Evolutionary conservation across 108 stramenopile species (phyloP), one percentile per base, ranked within the genome.

Genomic region (Stephanodiscus triporus): DNA sequence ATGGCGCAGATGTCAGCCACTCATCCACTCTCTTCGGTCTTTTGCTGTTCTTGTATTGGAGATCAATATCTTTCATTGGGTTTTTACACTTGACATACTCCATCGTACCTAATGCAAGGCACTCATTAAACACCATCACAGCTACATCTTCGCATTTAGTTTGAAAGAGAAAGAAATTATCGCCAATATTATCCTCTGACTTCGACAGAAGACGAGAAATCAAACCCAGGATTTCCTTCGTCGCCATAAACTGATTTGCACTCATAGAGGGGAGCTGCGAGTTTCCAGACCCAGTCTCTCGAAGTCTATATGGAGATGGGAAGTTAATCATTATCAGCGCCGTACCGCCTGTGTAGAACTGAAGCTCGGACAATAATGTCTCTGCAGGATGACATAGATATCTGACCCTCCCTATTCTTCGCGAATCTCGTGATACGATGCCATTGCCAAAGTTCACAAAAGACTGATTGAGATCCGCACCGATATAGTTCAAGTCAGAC

Each of bases 131-230:
- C 34, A 75, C 40, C 38, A 69, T 45, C 16, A 75, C 58, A 26
- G 78, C 73, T 6, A 80, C 78, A 70, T 80, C 78, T 43, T 80
- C 73, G 48, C 78, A 80, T 37, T 80, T 80, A 40, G 78, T 75
- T 43, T 80, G 78, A 47, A 80, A 76, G 17, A 80, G 66, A 27
- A 75, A 62, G 56, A 53, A 43, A 20, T 47, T 63, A 48, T 19
- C 22, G 61, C 43, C 17, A 20, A 23, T 20, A 24, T 20, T 0
- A 27, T 62, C 9, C 1, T 71, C 69, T 9, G 38, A 56, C 47
- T 38, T 60, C 19, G 7, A 11, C 17, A 80, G 55, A 24, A 61
- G 61, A 20, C n/a, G 38, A 62, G 32, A 14, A 59, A 80, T 75
- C 45, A 24, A 48, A 55, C 24, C 42, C 26, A 74, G 32, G 17